Evolutionary conservation across 2,329 filamentous ascomycete species (phyloP).

Genomic region (Akanthomyces dipterigenus): DNA sequence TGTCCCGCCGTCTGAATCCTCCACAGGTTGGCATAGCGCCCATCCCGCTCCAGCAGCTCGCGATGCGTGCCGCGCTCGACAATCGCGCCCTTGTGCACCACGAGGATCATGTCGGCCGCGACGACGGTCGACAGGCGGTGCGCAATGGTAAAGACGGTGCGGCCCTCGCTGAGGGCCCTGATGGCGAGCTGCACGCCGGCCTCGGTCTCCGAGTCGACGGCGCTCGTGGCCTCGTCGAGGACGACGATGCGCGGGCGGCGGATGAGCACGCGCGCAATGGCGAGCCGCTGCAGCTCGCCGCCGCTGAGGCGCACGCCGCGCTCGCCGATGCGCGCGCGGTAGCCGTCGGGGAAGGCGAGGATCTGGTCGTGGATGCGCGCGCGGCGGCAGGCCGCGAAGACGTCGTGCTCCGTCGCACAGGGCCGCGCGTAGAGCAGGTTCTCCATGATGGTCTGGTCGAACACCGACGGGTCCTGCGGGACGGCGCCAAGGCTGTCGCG

Average conservation of each 20-base stretch:
- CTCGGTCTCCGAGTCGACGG: conserved; percentile 35
- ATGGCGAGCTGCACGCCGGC: conserved; percentile 37
- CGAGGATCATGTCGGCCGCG: conserved; percentile 44
- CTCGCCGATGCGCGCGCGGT: conserved; percentile 41
- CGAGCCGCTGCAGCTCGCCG: conserved; percentile 44
- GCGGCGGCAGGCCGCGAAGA: conserved; percentile 52
- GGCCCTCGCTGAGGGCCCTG: conserved; percentile 34
- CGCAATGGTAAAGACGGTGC: conserved; percentile 47
- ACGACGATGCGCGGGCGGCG: conserved; percentile 24
- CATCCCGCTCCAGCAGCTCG: conserved; percentile 38
- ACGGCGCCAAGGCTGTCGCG: conserved; percentile 55
- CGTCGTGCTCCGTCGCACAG: conserved; percentile 53
- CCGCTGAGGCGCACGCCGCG: conserved; percentile 41
- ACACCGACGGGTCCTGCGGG: conserved; percentile 57
- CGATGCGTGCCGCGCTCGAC: conserved; percentile 45
- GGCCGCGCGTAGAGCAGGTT: conserved; percentile 59
- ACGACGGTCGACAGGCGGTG: conserved; percentile 37
- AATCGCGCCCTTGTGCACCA: conserved; percentile 44
- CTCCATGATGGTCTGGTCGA: conserved; percentile 57
- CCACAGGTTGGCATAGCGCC: conserved; percentile 48
- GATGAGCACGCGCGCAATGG: conserved; percentile 35
- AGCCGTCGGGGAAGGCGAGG: conserved; percentile 46
- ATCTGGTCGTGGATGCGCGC: conserved; percentile 62
- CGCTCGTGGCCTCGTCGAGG: conserved; percentile 46
- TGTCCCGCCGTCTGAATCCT: conserved; percentile 30